Evolutionary conservation across 352 stramenopile genomes (phyloP).

Genomic region (Peronospora destructor): DNA sequence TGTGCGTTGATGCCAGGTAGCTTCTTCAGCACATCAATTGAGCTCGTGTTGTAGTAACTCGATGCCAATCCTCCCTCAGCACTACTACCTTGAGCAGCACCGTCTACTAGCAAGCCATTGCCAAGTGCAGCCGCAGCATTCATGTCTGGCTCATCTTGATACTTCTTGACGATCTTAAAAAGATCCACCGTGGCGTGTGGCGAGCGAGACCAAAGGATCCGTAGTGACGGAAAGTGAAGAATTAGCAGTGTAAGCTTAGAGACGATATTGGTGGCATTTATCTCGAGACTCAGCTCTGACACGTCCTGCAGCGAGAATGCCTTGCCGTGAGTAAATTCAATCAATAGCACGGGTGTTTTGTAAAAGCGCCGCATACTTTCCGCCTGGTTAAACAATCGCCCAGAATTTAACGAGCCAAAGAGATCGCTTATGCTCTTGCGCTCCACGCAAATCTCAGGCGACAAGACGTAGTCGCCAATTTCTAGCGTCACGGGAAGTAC

Average conservation of each 20-base stretch:
- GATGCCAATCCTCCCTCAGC: slow-evolving; percentile 30
- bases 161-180: slow-evolving; percentile 78
- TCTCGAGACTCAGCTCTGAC: slow-evolving; percentile 90
- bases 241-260: slow-evolving; percentile 94
- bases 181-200: slow-evolving; percentile 86
- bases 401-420: slow-evolving; percentile 94
- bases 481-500: slow-evolving; percentile 93
- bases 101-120: slow-evolving; percentile 29
- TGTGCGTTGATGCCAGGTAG: slow-evolving; percentile 94
- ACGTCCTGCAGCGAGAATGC: slow-evolving; percentile 83
- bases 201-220: slow-evolving; percentile 92
- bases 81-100: slow-evolving; percentile 12
- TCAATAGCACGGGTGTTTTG: slow-evolving; percentile 90
- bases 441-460: slow-evolving; percentile 95
- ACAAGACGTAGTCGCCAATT: slow-evolving; percentile 97
- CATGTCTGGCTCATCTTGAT: slow-evolving; percentile 81
- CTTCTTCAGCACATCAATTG: slow-evolving; percentile 91
- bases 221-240: slow-evolving; percentile 91
- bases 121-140: slow-evolving; percentile 59
- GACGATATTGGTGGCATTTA: slow-evolving; percentile 88
- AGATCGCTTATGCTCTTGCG: slow-evolving; percentile 94
- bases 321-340: slow-evolving; percentile 90
- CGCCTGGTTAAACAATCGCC: slow-evolving; percentile 93
- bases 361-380: slow-evolving; percentile 82
- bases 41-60: slow-evolving; percentile 84